Conservation (phyloP, 345 rosid species). For the Populus deltoides region DNA sequence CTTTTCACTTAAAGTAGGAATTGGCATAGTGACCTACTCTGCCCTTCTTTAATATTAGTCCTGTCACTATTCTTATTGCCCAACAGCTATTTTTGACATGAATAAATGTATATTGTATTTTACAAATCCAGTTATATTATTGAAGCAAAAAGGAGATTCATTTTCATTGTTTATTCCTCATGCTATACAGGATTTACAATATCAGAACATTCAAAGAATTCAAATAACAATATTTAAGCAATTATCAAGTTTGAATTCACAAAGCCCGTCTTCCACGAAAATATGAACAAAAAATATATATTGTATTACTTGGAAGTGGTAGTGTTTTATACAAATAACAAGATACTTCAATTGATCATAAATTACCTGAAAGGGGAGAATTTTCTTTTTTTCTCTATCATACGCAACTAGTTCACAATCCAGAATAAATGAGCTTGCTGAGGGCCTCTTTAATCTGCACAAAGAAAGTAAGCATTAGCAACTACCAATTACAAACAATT, state of each 20-base stretch:
- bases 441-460: conserved; percentile 71
- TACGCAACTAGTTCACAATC: conserved; percentile 94
- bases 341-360: not conserved
- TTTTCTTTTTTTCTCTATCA: conserved; percentile 67
- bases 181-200: not conserved
- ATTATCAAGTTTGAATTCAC: too few relatives aligned
- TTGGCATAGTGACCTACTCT: not conserved
- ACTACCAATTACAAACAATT: conserved; percentile 1
- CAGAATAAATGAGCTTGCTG: conserved; percentile 71
- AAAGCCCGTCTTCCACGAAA: too few relatives aligned
- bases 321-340: not conserved
- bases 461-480: conserved; percentile 18
- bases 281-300: not conserved
- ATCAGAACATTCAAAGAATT: not conserved
- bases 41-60: not conserved
- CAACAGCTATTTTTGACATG: not conserved
- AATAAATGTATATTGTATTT: not conserved
- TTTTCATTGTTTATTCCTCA: not conserved
- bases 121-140: not conserved
- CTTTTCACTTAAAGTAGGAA: not conserved
- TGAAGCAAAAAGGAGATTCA: not conserved
- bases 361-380: conserved; percentile 89
- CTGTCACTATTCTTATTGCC: not conserved
- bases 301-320: not conserved
- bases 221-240: too few relatives aligned